Conservation (phyloP, 441 rosid species). For the Hypseocharis bilobata region DNA sequence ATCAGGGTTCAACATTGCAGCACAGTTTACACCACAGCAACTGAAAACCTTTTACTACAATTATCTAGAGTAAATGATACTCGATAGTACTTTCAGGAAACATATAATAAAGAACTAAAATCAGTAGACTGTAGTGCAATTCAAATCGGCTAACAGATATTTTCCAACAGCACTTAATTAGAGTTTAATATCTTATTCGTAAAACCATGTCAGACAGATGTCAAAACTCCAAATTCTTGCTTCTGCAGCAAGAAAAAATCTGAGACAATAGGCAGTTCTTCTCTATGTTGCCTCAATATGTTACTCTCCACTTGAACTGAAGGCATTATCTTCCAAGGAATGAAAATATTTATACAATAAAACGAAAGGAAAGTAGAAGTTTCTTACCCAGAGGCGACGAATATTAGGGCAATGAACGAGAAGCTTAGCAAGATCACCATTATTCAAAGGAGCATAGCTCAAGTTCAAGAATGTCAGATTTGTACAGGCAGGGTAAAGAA, state of each 20-base stretch:
- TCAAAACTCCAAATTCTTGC: neutral
- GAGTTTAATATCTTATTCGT: neutral
- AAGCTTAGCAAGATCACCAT: constrained; percentile 44
- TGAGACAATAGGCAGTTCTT: neutral
- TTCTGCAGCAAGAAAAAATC: neutral
- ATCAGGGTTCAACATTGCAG: too few species aligned
- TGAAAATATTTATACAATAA: neutral
- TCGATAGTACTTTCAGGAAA: too few species aligned
- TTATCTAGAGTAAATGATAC: too few species aligned
- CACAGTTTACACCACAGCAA: too few species aligned
- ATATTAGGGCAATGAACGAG: constrained; percentile 48
- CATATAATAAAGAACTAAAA: too few species aligned
- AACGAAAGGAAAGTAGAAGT: constrained; percentile 8
- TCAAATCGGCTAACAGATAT: too few species aligned
- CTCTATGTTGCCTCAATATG: neutral
- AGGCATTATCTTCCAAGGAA: constrained; percentile 7
- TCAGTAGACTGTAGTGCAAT: too few species aligned
- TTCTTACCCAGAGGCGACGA: constrained; percentile 53
- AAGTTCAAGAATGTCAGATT: constrained; percentile 56
- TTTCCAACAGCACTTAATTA: too few species aligned
- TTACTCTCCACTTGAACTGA: neutral
- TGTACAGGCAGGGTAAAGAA: constrained; percentile 34
- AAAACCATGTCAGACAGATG: neutral
- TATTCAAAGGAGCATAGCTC: constrained; percentile 46
- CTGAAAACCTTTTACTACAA: too few species aligned